phyloP scores from a whole-genome alignment of 2,329 filamentous ascomycete genomes.

The Stromatinia cepivora region DNA sequence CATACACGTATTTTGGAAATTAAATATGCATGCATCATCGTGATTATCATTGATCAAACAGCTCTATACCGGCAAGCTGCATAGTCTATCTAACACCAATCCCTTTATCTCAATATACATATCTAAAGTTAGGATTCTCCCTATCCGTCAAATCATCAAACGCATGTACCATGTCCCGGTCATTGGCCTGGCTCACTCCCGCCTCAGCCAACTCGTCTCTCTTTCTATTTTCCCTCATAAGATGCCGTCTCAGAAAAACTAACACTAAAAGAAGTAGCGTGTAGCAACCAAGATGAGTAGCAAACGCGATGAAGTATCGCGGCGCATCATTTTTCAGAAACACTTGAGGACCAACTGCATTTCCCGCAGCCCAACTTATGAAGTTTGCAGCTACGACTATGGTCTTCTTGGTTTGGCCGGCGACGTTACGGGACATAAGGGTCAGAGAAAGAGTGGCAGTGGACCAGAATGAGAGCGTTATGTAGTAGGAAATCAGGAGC shows the following conservation, averaged over 20 bases:
- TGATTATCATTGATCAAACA: not conserved
- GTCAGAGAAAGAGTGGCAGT: conserved; percentile 67
- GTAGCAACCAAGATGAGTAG: conserved; percentile 53
- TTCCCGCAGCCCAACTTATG: conserved; percentile 57
- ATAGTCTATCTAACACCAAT: not conserved
- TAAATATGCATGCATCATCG: not conserved
- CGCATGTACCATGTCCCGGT: conserved; percentile 35
- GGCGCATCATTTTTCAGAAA: conserved; percentile 54
- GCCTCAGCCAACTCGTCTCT: conserved; percentile 21
- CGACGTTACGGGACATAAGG: conserved; percentile 57
- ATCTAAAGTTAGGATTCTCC: conserved; percentile 37
- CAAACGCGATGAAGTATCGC: conserved; percentile 54
- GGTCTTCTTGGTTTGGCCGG: conserved; percentile 61
- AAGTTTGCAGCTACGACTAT: conserved; percentile 58
- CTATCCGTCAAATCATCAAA: conserved; percentile 40
- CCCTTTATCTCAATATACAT: conserved; percentile 21
- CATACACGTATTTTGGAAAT: not conserved
- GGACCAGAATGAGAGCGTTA: conserved; percentile 76
- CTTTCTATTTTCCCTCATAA: conserved; percentile 21
- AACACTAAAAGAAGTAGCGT: conserved; percentile 29
- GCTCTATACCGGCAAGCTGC: not conserved
- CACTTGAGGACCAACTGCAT: conserved; percentile 53
- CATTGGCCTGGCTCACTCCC: conserved; percentile 14
- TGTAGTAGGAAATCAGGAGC: conserved; percentile 72
- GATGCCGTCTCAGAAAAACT: conserved; percentile 18